These are phyloP conservation scores for Nitzschia sp. DNA, from an alignment of 108 stramenopile genomes.

Conservation along the genomic window DNA sequence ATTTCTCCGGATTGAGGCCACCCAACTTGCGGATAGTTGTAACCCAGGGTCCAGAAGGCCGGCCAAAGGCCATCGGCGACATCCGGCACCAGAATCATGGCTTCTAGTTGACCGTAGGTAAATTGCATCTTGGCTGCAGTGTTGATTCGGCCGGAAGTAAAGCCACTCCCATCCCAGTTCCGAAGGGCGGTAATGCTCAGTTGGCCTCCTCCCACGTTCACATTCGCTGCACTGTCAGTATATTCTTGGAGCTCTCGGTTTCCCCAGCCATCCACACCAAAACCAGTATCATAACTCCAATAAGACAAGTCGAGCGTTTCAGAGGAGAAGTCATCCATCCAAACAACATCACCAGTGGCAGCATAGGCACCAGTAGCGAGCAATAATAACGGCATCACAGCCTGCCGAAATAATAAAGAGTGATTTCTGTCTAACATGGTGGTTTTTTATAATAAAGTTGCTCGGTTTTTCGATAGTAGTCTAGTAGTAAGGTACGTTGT, in stretches of 20 bases:
- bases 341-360: slow-evolving; percentile 18
- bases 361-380: background rate
- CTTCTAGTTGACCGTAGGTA: slow-evolving; percentile 34
- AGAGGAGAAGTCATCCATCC: slow-evolving; percentile 23
- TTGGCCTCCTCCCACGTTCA: slow-evolving; percentile 3
- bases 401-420: no score
- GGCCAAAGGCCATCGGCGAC: slow-evolving; percentile 40
- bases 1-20: slow-evolving; percentile 63
- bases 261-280: slow-evolving; percentile 32
- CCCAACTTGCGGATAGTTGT: slow-evolving; percentile 37
- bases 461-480: no score
- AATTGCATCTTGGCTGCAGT: slow-evolving; percentile 26
- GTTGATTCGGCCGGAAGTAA: slow-evolving; percentile 38
- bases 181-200: slow-evolving; percentile 20
- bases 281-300: slow-evolving; percentile 32
- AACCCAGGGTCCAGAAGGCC: slow-evolving; percentile 61
- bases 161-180: slow-evolving; percentile 10
- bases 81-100: slow-evolving; percentile 24
- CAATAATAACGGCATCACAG: no score
- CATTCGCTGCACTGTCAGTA: slow-evolving; percentile 12
- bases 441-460: no score
- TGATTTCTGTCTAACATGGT: no score
- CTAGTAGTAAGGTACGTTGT: no score
- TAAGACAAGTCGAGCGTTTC: background rate
- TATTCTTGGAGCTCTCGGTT: slow-evolving; percentile 34